These are phyloP conservation scores for Theileria annulata DNA, from an alignment of 169 alveolate genomes.

Conservation along the genomic window DNA sequence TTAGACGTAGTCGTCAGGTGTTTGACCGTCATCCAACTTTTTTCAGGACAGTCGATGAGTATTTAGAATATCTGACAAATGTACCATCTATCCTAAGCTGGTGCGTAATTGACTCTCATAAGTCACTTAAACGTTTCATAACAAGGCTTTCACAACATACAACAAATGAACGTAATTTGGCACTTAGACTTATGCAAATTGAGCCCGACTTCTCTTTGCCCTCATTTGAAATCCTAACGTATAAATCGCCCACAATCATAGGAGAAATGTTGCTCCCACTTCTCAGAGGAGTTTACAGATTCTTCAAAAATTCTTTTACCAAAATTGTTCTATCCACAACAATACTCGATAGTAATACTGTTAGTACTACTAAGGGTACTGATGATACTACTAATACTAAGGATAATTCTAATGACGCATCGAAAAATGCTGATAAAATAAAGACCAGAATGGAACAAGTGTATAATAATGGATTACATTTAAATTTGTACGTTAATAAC, in stretches of 20 bases:
- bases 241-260: constrained; percentile 32
- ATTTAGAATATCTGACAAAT: constrained; percentile 20
- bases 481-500: background rate
- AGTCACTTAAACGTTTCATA: constrained; percentile 36
- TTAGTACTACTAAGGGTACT: no score
- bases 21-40: constrained; percentile 54
- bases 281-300: constrained; percentile 24
- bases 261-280: constrained; percentile 40
- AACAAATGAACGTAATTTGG: constrained; percentile 37
- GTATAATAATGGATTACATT: background rate
- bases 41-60: constrained; percentile 35
- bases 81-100: constrained; percentile 42
- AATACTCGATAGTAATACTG: background rate
- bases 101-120: constrained; percentile 41
- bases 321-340: constrained; percentile 2
- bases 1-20: constrained; percentile 42
- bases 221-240: background rate
- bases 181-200: constrained; percentile 21
- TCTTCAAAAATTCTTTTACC: background rate
- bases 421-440: background rate
- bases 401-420: no score
- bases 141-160: constrained; percentile 44
- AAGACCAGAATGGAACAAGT: background rate
- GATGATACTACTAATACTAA: no score
- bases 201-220: constrained; percentile 30